A percentile compares a stretch with the other conserved stretches of the same genome.
Evolutionary conservation across 2,329 filamentous ascomycete genomes (phyloP).

Genomic region (Fusarium sp.): DNA sequence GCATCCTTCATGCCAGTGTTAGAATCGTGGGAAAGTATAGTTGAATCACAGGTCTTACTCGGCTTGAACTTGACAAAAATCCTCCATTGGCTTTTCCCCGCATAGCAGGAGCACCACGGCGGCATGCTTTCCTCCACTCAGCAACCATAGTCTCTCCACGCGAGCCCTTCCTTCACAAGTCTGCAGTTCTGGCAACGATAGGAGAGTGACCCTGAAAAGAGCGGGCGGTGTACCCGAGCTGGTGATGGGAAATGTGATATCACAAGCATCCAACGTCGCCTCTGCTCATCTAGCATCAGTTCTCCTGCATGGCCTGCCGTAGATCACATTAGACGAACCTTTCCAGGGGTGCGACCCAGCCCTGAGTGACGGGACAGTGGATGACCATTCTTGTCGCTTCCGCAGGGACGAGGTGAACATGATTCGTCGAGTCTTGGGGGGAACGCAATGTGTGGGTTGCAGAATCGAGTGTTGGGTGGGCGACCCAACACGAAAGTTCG

Average conservation of each 20-base stretch:
- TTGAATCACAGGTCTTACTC: conserved; percentile 48
- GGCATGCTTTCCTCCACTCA: conserved; percentile 54
- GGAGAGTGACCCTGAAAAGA: conserved; percentile 54
- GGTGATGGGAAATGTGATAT: conserved; percentile 56
- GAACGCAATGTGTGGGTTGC: not conserved
- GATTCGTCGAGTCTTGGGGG: not conserved
- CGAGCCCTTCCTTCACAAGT: conserved; percentile 46
- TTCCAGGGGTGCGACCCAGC: conserved; percentile 37
- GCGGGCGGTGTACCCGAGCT: not conserved
- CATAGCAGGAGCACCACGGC: conserved; percentile 61
- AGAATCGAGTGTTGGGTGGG: not conserved
- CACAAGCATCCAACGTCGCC: conserved; percentile 55
- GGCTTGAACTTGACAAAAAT: conserved; percentile 57
- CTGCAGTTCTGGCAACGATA: conserved; percentile 54
- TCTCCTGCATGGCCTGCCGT: not conserved
- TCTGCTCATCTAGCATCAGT: conserved; percentile 49
- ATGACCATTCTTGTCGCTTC: conserved; percentile 52
- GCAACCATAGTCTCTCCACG: conserved; percentile 55
- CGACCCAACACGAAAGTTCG: not conserved
- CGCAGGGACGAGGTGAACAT: conserved; percentile 57
- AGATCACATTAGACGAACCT: conserved; percentile 38
- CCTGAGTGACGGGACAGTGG: conserved; percentile 41
- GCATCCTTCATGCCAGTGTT: conserved; percentile 45
- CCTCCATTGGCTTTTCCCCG: conserved; percentile 46
- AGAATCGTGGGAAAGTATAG: not conserved